These are phyloP conservation scores for Breynia disticha DNA, from an alignment of 441 rosid genomes.

Conservation along the genomic window DNA sequence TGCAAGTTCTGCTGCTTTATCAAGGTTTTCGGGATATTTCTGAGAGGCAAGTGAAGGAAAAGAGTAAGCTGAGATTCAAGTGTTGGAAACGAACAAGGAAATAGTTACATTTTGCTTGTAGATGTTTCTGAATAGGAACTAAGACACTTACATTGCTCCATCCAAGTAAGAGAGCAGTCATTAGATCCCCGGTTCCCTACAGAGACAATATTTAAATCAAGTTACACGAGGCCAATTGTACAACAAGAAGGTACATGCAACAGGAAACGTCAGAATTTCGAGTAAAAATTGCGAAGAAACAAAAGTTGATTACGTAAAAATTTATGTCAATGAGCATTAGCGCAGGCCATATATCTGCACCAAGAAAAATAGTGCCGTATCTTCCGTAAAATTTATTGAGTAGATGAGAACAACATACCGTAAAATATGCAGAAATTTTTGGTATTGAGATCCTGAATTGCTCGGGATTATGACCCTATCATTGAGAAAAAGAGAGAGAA, in stretches of 20 bases:
- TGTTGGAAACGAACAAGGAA: neutral
- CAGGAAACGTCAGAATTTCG: neutral
- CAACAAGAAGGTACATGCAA: too few species aligned
- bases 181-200: constrained; percentile 6
- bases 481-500: constrained; percentile 3
- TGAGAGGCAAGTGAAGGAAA: constrained; percentile 21
- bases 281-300: neutral
- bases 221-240: too few species aligned
- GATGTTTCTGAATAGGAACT: neutral
- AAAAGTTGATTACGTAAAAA: too few species aligned
- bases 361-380: neutral
- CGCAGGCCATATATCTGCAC: neutral
- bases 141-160: constrained; percentile 6
- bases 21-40: constrained; percentile 85
- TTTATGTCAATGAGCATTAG: too few species aligned
- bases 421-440: constrained; percentile 90
- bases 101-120: too few species aligned
- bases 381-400: neutral
- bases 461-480: constrained; percentile 67
- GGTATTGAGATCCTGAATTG: constrained; percentile 88
- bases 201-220: neutral
- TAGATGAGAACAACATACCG: constrained; percentile 44
- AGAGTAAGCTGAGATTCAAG: constrained; percentile 12
- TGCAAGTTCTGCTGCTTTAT: constrained; percentile 91
- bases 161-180: constrained; percentile 7